Base-by-base conservation (phyloP, 139 green algal genomes). In the Astrephomene gubernaculifera region DNA sequence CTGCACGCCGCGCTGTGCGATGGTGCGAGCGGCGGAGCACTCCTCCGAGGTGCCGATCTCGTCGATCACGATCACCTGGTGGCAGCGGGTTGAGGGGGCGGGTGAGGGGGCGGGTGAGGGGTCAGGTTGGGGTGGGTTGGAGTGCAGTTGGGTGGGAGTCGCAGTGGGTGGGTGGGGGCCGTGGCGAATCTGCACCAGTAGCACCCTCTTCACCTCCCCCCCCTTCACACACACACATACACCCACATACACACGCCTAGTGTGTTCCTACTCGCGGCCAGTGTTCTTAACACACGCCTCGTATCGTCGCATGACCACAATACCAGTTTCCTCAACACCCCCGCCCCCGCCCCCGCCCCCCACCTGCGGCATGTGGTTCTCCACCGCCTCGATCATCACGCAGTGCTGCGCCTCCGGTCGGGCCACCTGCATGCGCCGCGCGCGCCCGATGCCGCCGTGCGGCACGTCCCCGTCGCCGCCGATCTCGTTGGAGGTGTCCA, bases 21-120 rank as follows among this genome's bases (percentile, higher is more conserved):
- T 99, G 52, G 95, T 99, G 71, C 96, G 91, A 76, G 96, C 98
- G 27, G 97, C 97, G 14, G 95, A 76, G 27, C 96, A 97, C 87
- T 99, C 97, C 24, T 92, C 96, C 86, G 98, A 95, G 19, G 96
- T 99, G 33, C 97, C 97, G 63, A 99, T 98, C 90, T 99, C 97
- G 60, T 99, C 96, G 38, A 99, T 95, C 35, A 99, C 96, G 7
- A 99, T 94, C 21, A 97, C 93, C 74, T 98, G 87, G n/a, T n/a
- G n/a, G n/a, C n/a, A n/a, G n/a, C n/a, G n/a, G n/a, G n/a, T n/a
- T n/a, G n/a, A n/a, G n/a, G n/a, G n/a, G n/a, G n/a, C n/a, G n/a
- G n/a, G n/a, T n/a, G n/a, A n/a, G n/a, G n/a, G n/a, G n/a, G n/a
- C n/a, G n/a, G n/a, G n/a, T n/a, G n/a, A n/a, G n/a, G n/a, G n/a